A percentile compares a stretch with the other conserved stretches of the same genome.
These are phyloP conservation scores for Pyrenophora seminiperda DNA, from an alignment of 2,329 filamentous ascomycete species.

Conservation along the genomic window DNA sequence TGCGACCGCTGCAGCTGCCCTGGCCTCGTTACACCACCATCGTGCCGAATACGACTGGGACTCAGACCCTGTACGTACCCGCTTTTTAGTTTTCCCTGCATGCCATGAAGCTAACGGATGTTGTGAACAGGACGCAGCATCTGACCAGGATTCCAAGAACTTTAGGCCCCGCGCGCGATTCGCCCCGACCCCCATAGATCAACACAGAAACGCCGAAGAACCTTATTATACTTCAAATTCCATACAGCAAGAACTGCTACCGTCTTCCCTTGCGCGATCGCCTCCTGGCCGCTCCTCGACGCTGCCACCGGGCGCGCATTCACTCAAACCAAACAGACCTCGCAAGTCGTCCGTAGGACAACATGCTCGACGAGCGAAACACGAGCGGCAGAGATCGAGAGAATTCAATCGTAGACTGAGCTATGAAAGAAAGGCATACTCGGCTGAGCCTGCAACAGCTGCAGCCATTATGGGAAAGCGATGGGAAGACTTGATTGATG, in stretches of 20 bases:
- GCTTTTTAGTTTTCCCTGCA: conserved; percentile 17
- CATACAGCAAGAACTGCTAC: conserved; percentile 75
- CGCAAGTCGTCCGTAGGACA: conserved; percentile 88
- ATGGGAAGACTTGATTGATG: conserved; percentile 96
- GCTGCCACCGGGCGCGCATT: conserved; percentile 79
- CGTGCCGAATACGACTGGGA: conserved; percentile 67
- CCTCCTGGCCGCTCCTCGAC: conserved; percentile 88
- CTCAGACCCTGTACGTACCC: conserved; percentile 42
- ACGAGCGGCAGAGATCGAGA: conserved; percentile 80
- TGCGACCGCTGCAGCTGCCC: conserved; percentile 79
- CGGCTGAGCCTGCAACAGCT: conserved; percentile 79
- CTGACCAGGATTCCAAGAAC: conserved; percentile 47
- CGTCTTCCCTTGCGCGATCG: conserved; percentile 80
- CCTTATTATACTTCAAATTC: conserved; percentile 56
- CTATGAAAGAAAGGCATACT: conserved; percentile 79
- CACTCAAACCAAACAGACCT: conserved; percentile 71
- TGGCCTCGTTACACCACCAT: conserved; percentile 83
- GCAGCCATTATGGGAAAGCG: conserved; percentile 77
- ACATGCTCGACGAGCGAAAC: conserved; percentile 73
- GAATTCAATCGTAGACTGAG: conserved; percentile 75
- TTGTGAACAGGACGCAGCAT: conserved; percentile 42
- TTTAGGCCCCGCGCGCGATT: conserved; percentile 49
- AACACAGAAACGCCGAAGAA: conserved; percentile 66
- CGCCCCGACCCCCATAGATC: conserved; percentile 61
- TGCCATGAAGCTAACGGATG: conserved; percentile 26